Conservation (phyloP, 2,329 filamentous ascomycete genomes). For the Colletotrichum tofieldiae region DNA sequence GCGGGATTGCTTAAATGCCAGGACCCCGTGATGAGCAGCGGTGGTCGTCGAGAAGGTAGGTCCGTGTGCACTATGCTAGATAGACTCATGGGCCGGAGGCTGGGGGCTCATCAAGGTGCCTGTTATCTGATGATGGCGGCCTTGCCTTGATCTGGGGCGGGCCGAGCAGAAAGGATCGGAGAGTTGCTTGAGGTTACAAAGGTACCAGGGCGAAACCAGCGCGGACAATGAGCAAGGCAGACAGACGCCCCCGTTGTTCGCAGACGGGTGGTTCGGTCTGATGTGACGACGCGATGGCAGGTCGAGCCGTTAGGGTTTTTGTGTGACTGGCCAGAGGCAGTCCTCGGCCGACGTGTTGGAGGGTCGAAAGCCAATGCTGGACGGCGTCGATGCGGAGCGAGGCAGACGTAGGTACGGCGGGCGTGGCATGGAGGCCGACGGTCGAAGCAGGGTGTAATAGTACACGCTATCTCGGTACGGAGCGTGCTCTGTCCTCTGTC, state of each 20-base stretch:
- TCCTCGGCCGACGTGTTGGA: background rate
- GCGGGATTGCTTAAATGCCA: constrained; percentile 31
- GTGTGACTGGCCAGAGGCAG: background rate
- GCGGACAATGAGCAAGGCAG: too few relatives aligned
- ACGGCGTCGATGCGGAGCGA: constrained; percentile 3
- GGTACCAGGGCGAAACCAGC: background rate
- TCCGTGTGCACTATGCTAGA: background rate
- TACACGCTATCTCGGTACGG: background rate
- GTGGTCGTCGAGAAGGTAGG: constrained; percentile 16
- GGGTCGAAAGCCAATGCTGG: background rate
- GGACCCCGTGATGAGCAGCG: constrained; percentile 15
- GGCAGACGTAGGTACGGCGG: background rate
- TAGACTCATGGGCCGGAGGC: background rate
- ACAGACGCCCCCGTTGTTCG: constrained; percentile 8
- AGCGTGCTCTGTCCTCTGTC: too few relatives aligned
- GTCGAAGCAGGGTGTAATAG: background rate
- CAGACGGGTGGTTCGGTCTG: constrained; percentile 9
- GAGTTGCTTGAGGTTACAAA: background rate
- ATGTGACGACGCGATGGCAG: constrained; percentile 22
- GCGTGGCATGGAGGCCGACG: background rate
- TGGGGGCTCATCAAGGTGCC: constrained; percentile 25
- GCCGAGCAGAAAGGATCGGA: background rate
- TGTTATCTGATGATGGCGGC: constrained; percentile 16
- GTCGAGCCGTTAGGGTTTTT: constrained; percentile 8
- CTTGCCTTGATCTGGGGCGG: constrained; percentile 1